phyloP scores from a whole-genome alignment of 108 stramenopile species.

The Epipyxis sp. region DNA sequence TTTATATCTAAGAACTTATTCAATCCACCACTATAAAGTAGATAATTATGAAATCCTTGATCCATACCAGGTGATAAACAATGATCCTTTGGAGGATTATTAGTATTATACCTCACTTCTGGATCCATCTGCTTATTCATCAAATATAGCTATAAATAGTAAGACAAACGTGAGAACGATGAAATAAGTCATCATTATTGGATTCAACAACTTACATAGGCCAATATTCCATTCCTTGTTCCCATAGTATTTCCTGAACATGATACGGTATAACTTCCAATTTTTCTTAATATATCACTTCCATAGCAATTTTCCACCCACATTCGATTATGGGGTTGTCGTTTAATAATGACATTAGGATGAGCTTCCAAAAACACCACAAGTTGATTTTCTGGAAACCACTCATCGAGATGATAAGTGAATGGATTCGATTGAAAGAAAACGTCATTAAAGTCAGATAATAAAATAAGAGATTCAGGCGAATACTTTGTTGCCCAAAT shows the following conservation, averaged over 20 bases:
- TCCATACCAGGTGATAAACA: neutral
- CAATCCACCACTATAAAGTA: neutral
- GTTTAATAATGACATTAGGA: slow-evolving; percentile 2
- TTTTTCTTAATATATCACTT: neutral
- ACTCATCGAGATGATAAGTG: neutral
- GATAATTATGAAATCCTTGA: slow-evolving; percentile 13
- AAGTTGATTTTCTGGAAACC: neutral
- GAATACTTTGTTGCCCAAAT: neutral
- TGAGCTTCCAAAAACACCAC: neutral
- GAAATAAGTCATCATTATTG: no score
- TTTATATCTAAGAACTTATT: slow-evolving; percentile 4
- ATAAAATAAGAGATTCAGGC: neutral
- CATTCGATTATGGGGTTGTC: neutral
- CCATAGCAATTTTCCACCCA: slow-evolving; percentile 10
- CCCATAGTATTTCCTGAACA: neutral
- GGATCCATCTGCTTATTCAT: slow-evolving; percentile 14
- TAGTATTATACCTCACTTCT: neutral
- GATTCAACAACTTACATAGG: no score
- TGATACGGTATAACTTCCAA: neutral
- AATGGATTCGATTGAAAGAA: slow-evolving; percentile 12
- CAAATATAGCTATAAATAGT: no score
- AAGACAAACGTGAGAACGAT: no score
- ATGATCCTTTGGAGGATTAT: neutral
- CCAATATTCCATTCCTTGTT: neutral
- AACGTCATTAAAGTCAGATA: slow-evolving; percentile 9